Conservation (phyloP, 441 rosid genomes). For the Syzygium malaccense region DNA sequence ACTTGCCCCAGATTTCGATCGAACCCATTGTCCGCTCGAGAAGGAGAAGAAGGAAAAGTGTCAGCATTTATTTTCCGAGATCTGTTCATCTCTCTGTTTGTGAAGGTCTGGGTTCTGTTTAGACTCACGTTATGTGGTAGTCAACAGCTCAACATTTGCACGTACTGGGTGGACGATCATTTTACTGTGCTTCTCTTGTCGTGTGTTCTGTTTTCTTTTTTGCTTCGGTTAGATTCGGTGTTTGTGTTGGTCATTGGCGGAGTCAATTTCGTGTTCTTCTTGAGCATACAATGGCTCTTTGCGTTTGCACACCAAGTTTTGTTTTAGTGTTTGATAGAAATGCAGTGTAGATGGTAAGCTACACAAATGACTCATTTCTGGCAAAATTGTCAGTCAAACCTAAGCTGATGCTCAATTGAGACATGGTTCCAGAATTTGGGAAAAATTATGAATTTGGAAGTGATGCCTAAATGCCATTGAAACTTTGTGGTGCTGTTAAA, state of each 20-base stretch:
- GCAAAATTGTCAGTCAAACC: not conserved
- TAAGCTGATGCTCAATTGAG: not conserved
- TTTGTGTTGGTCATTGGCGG: not conserved
- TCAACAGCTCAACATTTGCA: not conserved
- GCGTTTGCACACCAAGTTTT: not conserved
- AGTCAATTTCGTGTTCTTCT: not conserved
- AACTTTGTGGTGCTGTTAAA: not conserved
- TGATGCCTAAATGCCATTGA: not conserved
- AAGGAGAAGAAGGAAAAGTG: not conserved
- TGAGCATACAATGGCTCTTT: not conserved
- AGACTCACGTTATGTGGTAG: not conserved
- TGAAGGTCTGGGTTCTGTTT: not conserved
- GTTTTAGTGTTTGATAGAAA: not conserved
- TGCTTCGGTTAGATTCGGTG: not conserved
- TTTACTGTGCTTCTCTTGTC: not conserved
- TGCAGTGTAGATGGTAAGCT: not conserved
- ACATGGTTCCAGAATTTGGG: not conserved
- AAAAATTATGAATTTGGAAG: not conserved
- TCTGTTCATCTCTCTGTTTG: not conserved
- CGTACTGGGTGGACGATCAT: not conserved
- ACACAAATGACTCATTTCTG: not conserved
- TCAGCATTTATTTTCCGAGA: not conserved
- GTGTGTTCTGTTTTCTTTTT: not conserved
- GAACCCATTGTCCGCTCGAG: not conserved
- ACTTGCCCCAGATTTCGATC: not conserved